phyloP scores from a whole-genome alignment of 2,329 filamentous ascomycete species.

The Fragosphaeria purpurea region DNA sequence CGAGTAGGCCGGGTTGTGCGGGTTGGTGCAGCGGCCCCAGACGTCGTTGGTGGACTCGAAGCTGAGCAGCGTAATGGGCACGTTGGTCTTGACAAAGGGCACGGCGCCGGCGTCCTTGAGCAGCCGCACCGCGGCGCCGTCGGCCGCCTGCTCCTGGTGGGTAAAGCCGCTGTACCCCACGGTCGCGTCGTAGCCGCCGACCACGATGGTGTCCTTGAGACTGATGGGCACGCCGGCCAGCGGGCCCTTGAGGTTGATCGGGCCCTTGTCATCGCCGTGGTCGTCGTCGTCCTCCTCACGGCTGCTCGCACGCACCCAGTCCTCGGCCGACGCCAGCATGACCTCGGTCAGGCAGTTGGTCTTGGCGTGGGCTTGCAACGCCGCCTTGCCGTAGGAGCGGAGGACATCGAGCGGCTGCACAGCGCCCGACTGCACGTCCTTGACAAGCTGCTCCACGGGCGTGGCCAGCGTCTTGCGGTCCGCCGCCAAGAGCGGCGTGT shows the following conservation, averaged over 20 bases:
- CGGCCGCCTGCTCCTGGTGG: conserved; percentile 50
- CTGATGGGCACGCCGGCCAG: conserved; percentile 81
- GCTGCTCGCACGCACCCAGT: conserved; percentile 43
- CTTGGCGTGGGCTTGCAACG: conserved; percentile 70
- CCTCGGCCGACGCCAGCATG: conserved; percentile 67
- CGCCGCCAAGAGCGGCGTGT: conserved; percentile 48
- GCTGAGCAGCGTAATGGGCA: conserved; percentile 76
- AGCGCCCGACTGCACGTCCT: conserved; percentile 61
- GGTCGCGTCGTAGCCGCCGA: conserved; percentile 72
- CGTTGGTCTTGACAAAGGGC: conserved; percentile 86
- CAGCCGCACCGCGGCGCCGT: conserved; percentile 64
- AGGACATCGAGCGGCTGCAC: conserved; percentile 63
- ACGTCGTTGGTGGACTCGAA: conserved; percentile 72
- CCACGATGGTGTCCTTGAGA: conserved; percentile 70
- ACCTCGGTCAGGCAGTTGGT: conserved; percentile 89
- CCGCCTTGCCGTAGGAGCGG: conserved; percentile 78
- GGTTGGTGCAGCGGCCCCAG: conserved; percentile 76
- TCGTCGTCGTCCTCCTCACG: neutral
- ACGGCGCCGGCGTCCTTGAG: conserved; percentile 82
- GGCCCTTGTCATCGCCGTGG: conserved; percentile 25
- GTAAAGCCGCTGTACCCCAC: conserved; percentile 71
- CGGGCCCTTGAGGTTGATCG: conserved; percentile 65
- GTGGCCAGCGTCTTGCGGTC: conserved; percentile 61
- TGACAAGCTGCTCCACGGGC: conserved; percentile 68
- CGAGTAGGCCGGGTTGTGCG: conserved; percentile 73